Conservation (phyloP, 129 eudicot species). For the sunflower (Helianthus annuus) region DNA sequence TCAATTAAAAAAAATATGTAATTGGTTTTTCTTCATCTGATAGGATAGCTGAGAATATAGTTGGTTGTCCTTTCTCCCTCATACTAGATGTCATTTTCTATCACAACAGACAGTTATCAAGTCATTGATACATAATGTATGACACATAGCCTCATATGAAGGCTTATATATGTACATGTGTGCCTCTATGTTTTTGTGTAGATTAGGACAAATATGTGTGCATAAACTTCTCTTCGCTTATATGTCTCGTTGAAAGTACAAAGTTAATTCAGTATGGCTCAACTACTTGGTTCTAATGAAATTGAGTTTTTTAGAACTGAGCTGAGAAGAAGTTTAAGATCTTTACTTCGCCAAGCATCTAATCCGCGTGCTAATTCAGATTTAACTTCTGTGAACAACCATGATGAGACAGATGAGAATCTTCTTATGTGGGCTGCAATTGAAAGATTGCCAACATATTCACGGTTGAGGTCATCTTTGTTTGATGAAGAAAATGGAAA, state of each 20-base stretch:
- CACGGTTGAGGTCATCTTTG: slow-evolving; percentile 41
- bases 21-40: slow-evolving; percentile 1
- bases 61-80: background rate
- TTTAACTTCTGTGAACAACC: slow-evolving; percentile 11
- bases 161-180: slow-evolving; percentile 15
- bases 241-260: background rate
- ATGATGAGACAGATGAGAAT: slow-evolving; percentile 31
- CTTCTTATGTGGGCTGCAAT: slow-evolving; percentile 43
- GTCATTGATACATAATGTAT: slow-evolving; percentile 9
- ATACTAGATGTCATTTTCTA: background rate
- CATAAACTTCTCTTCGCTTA: background rate
- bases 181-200: background rate
- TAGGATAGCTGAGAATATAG: background rate
- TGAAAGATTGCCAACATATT: slow-evolving; percentile 42
- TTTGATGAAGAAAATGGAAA: slow-evolving; percentile 42
- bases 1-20: no score
- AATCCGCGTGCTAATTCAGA: slow-evolving; percentile 28
- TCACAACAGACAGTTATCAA: background rate
- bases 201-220: background rate
- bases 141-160: slow-evolving; percentile 6
- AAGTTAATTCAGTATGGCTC: slow-evolving; percentile 42
- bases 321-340: slow-evolving; percentile 47
- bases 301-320: slow-evolving; percentile 41
- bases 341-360: slow-evolving; percentile 18
- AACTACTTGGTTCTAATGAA: slow-evolving; percentile 36